Percentiles rank a stretch among this genome's conserved stretches.
Conservation (phyloP, 768 basidiomycete genomes). For the Lentinula boryana region DNA sequence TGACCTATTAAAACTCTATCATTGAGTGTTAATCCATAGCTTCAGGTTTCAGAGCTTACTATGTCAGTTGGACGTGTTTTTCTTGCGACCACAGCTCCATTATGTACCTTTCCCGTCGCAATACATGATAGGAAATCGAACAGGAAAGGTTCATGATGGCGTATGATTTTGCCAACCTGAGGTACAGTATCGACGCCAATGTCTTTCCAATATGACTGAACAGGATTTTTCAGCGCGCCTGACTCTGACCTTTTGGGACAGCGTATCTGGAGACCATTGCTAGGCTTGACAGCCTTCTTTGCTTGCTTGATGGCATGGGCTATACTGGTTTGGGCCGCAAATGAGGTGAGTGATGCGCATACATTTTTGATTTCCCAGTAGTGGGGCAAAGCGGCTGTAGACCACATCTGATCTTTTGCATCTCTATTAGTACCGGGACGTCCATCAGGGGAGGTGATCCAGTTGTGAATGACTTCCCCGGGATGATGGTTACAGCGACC, state of each 20-base stretch:
- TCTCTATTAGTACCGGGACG: not conserved
- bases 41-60: not conserved
- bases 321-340: slow-evolving; percentile 18
- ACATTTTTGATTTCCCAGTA: slow-evolving; percentile 17
- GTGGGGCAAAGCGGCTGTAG: not conserved
- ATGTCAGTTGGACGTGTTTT: slow-evolving; percentile 1
- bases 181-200: not conserved
- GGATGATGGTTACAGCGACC: not conserved
- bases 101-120: not conserved
- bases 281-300: slow-evolving; percentile 13
- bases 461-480: slow-evolving; percentile 5
- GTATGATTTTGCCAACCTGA: not conserved
- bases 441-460: slow-evolving; percentile 7
- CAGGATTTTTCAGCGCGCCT: not conserved
- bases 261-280: slow-evolving; percentile 15
- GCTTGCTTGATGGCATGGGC: slow-evolving; percentile 16
- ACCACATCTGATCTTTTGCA: slow-evolving; percentile 9
- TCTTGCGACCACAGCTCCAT: not conserved
- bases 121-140: not conserved
- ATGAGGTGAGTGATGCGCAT: slow-evolving; percentile 20
- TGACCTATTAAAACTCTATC: slow-evolving; percentile 4
- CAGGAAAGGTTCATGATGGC: not conserved
- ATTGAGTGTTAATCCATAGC: not conserved
- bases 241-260: slow-evolving; percentile 6
- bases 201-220: slow-evolving; percentile 7